phyloP scores from a whole-genome alignment of 306 rosid genomes.

The Lagenaria siceraria region DNA sequence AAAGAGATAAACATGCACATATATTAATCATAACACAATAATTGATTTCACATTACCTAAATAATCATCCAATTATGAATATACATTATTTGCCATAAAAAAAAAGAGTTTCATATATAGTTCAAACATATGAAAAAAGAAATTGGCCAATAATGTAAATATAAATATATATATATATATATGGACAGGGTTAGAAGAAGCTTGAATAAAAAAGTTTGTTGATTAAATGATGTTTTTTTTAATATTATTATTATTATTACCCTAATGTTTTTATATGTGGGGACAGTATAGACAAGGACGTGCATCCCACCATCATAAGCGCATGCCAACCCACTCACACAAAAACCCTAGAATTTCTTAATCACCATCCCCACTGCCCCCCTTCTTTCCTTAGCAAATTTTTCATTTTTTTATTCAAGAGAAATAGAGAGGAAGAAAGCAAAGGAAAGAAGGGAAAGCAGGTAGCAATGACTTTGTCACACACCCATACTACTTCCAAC shows the following conservation, averaged over 20 bases:
- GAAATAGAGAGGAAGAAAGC: neutral
- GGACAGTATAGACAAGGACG: constrained; percentile 14
- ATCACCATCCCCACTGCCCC: constrained; percentile 1
- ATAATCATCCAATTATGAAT: neutral
- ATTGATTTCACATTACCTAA: neutral
- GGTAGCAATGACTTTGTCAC: constrained; percentile 1
- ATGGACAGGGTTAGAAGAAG: neutral
- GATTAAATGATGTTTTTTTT: neutral
- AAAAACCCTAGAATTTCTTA: constrained; percentile 27
- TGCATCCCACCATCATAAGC: constrained; percentile 29
- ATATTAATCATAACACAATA: neutral
- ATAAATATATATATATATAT: neutral
- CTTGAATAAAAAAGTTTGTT: neutral
- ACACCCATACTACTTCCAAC: constrained; percentile 8
- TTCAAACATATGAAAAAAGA: neutral
- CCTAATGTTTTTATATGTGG: neutral
- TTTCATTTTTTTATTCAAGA: neutral
- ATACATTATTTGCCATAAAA: too few relatives aligned
- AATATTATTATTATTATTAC: neutral
- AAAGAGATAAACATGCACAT: neutral
- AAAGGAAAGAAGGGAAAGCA: neutral
- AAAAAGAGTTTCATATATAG: neutral
- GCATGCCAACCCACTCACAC: constrained; percentile 32
- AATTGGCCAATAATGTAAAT: neutral
- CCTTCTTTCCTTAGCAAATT: neutral